These are phyloP conservation scores for Ottelia alismoides DNA, from an alignment of 106 monocot species.

Conservation along the genomic window DNA sequence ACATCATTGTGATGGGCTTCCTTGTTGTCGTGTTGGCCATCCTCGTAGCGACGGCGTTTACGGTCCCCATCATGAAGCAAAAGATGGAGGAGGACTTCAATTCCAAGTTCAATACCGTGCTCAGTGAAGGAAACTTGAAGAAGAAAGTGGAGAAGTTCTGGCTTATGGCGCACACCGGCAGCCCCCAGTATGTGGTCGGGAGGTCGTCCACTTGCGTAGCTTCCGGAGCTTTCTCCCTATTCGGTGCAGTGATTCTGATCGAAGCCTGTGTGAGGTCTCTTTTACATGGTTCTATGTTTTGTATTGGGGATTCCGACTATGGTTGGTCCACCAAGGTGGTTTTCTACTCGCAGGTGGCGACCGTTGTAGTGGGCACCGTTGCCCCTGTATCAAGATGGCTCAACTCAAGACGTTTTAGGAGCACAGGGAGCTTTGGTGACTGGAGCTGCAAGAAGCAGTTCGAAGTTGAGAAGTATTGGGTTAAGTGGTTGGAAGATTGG, in stretches of 20 bases:
- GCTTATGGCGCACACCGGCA: conserved; percentile 16
- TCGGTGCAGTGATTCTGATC: neutral
- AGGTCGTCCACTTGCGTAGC: conserved; percentile 12
- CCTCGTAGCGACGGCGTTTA: neutral
- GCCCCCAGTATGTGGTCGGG: conserved; percentile 9
- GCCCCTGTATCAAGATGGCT: conserved; percentile 9
- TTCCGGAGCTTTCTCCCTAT: conserved; percentile 4
- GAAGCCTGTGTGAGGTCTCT: conserved; percentile 2
- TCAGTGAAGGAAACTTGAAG: neutral
- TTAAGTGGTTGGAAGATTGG: neutral
- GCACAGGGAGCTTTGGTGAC: too few species aligned
- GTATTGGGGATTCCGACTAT: neutral
- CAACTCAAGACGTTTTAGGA: neutral
- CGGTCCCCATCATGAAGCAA: neutral
- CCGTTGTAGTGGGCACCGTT: conserved; percentile 1
- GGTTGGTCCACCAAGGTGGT: neutral
- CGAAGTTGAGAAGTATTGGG: conserved; percentile 9
- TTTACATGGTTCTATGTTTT: neutral
- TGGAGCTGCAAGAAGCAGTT: conserved; percentile 3
- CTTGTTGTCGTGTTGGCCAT: conserved; percentile 2
- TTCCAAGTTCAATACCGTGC: neutral
- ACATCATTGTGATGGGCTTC: neutral
- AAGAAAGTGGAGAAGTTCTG: conserved; percentile 1
- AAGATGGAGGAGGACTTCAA: neutral
- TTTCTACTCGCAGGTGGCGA: neutral